phyloP scores from a whole-genome alignment of 345 rosid genomes.

The Zanthoxylum bungeanum region DNA sequence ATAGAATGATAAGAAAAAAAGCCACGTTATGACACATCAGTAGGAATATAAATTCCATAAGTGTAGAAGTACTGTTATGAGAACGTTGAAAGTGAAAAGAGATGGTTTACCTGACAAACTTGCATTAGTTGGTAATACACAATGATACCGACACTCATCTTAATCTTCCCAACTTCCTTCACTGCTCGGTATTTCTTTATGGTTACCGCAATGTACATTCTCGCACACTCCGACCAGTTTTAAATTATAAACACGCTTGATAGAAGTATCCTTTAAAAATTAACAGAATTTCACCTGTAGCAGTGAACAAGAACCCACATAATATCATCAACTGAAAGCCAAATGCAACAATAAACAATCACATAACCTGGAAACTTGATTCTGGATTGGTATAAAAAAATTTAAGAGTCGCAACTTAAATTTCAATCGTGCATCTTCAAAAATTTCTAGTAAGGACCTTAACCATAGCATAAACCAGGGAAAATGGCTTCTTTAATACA shows the following conservation, averaged over 20 bases:
- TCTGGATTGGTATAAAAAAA: not conserved
- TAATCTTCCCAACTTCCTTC: conserved; percentile 76
- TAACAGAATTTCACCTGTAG: conserved; percentile 35
- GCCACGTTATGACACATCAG: not conserved
- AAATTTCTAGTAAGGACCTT: not conserved
- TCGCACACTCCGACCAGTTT: conserved; percentile 45
- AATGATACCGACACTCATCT: conserved; percentile 69
- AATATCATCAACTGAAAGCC: not conserved
- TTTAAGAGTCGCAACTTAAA: not conserved
- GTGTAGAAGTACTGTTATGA: not conserved
- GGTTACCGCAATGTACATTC: conserved; percentile 75
- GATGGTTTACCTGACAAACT: conserved; percentile 76
- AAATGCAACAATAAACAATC: not conserved
- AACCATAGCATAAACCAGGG: not conserved
- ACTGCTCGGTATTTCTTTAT: conserved; percentile 68
- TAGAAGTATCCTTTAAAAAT: conserved; percentile 18
- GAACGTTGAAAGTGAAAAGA: not conserved
- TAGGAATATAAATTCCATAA: not conserved
- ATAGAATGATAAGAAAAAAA: not conserved
- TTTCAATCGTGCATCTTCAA: not conserved
- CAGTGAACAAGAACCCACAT: not conserved
- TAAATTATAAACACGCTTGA: conserved; percentile 14
- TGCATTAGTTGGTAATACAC: conserved; percentile 69
- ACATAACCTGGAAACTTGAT: not conserved
- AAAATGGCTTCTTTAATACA: not conserved